A percentile compares a stretch with the other conserved stretches of the same genome.
phyloP scores from a whole-genome alignment of 2,329 filamentous ascomycete genomes.

The Zymoseptoria pseudotritici region DNA sequence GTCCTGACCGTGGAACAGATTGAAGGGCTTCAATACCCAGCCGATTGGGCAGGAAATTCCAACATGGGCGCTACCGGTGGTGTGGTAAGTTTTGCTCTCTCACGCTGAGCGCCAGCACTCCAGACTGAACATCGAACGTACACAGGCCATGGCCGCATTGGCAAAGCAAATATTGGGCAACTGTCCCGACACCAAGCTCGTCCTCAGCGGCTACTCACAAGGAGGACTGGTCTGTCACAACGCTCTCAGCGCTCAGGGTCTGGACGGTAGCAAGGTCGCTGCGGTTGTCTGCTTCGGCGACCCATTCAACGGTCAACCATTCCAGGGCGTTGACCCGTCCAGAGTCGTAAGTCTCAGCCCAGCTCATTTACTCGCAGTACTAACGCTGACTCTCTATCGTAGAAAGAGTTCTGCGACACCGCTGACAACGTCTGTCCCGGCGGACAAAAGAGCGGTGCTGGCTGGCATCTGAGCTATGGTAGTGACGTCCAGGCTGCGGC shows the following conservation, averaged over 20 bases:
- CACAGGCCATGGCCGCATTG: constrained; percentile 9
- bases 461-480: constrained; percentile 21
- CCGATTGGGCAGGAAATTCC: constrained; percentile 16
- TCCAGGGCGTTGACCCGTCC: constrained; percentile 17
- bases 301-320: constrained; percentile 20
- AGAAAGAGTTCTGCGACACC: constrained; percentile 18
- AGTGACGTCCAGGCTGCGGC: constrained; percentile 18
- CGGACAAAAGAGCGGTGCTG: constrained; percentile 13
- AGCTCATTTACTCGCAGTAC: not conserved
- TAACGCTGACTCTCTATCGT: not conserved
- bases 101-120: not conserved
- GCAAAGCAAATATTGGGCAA: constrained; percentile 8
- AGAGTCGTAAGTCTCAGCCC: constrained; percentile 6
- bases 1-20: not conserved
- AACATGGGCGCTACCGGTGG: constrained; percentile 20
- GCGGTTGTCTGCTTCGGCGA: constrained; percentile 26
- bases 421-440: constrained; percentile 17
- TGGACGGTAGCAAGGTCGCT: constrained; percentile 20
- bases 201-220: constrained; percentile 17
- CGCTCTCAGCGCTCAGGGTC: constrained; percentile 8
- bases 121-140: not conserved
- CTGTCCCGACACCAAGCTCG: constrained; percentile 18
- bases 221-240: constrained; percentile 17
- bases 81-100: constrained; percentile 1
- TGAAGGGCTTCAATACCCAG: constrained; percentile 25